A percentile compares a stretch with the other conserved stretches of the same genome.
These are phyloP conservation scores for Diplodia seriata DNA, from an alignment of 2,329 filamentous ascomycete genomes.

Conservation along the genomic window DNA sequence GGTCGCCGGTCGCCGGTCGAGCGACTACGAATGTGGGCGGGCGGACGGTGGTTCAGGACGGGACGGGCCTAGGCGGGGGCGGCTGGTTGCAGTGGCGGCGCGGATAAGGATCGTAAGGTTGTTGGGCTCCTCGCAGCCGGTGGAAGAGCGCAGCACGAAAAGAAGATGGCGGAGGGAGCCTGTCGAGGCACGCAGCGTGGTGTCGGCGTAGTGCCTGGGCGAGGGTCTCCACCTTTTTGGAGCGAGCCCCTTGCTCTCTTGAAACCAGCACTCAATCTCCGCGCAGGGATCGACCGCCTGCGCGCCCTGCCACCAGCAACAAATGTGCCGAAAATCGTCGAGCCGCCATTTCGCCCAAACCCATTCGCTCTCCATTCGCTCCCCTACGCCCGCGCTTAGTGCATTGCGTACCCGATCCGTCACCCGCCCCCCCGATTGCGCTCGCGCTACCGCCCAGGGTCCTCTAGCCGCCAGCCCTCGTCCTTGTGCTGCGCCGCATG, in stretches of 20 bases:
- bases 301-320: slow-evolving; percentile 15
- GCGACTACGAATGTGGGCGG: slow-evolving; percentile 4
- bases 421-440: neutral
- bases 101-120: slow-evolving; percentile 22
- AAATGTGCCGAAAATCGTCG: slow-evolving; percentile 20
- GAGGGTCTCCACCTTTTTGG: slow-evolving; percentile 20
- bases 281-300: slow-evolving; percentile 14
- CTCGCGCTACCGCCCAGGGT: neutral
- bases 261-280: slow-evolving; percentile 26
- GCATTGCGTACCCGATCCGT: slow-evolving; percentile 4
- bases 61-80: slow-evolving; percentile 21
- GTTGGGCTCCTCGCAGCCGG: slow-evolving; percentile 23
- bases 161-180: neutral
- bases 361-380: slow-evolving; percentile 3
- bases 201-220: slow-evolving; percentile 10
- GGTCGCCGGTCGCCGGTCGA: slow-evolving; percentile 12
- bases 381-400: neutral
- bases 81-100: slow-evolving; percentile 1
- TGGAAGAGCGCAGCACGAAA: slow-evolving; percentile 9
- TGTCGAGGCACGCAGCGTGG: slow-evolving; percentile 2
- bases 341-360: slow-evolving; percentile 11
- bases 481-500: slow-evolving; percentile 6
- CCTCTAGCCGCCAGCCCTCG: neutral
- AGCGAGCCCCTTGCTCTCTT: slow-evolving; percentile 20
- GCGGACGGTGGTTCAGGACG: neutral